Evolutionary conservation across 1,284 basidiomycete genomes (phyloP).

Genomic region (Trametes hirsuta): DNA sequence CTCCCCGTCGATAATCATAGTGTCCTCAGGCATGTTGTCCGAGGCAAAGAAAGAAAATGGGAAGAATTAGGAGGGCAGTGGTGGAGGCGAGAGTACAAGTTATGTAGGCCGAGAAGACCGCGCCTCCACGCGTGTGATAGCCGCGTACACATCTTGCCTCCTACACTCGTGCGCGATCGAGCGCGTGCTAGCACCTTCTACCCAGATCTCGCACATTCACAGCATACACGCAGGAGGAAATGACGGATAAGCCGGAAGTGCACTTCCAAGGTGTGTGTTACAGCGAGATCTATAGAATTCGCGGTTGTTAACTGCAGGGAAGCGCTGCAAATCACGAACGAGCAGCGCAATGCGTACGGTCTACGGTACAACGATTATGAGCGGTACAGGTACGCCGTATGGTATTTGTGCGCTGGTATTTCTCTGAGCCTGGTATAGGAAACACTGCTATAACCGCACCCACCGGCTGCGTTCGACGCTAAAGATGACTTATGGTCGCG

Average conservation of each 20-base stretch:
- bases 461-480: constrained; percentile 86
- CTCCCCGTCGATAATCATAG: constrained; percentile 42
- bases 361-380: constrained; percentile 87
- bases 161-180: constrained; percentile 29
- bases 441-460: constrained; percentile 89
- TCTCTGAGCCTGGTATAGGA: constrained; percentile 47
- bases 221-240: constrained; percentile 13
- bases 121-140: constrained; percentile 18
- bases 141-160: constrained; percentile 26
- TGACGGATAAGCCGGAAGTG: constrained; percentile 38
- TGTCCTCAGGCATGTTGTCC: background rate
- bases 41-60: background rate
- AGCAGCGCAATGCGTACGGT: constrained; percentile 90
- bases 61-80: constrained; percentile 3
- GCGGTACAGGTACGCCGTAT: constrained; percentile 70
- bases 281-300: background rate
- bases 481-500: constrained; percentile 88
- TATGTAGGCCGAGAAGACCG: background rate
- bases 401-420: background rate
- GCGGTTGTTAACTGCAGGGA: constrained; percentile 8
- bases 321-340: constrained; percentile 85
- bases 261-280: constrained; percentile 30
- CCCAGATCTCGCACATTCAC: constrained; percentile 20
- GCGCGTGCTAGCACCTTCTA: constrained; percentile 32
- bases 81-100: constrained; percentile 12